phyloP scores from a whole-genome alignment of 352 stramenopile species.

The Phytophthora pinifolia region DNA sequence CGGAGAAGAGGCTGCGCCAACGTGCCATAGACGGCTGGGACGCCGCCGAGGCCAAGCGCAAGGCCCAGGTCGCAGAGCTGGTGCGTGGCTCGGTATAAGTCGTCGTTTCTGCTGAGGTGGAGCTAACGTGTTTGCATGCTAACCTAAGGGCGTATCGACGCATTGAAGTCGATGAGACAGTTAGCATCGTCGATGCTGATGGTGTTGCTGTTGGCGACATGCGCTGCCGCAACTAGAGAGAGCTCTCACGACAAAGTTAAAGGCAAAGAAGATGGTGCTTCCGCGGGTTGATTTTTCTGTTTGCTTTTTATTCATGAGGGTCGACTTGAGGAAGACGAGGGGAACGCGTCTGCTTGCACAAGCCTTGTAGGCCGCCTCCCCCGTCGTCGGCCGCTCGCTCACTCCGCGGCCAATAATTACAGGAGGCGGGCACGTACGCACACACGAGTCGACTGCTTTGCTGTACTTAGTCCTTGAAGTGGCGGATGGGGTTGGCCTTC shows the following conservation, averaged over 20 bases:
- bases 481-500: slow-evolving; percentile 83
- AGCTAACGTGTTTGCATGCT: slow-evolving; percentile 7
- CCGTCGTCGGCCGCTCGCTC: slow-evolving; percentile 16
- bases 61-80: slow-evolving; percentile 38
- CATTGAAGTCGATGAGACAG: slow-evolving; percentile 10
- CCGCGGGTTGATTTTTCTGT: slow-evolving; percentile 27
- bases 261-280: slow-evolving; percentile 1
- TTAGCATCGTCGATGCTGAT: slow-evolving; percentile 3
- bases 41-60: slow-evolving; percentile 40
- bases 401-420: slow-evolving; percentile 32
- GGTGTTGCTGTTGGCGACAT: background rate
- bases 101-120: too few relatives aligned
- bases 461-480: slow-evolving; percentile 78
- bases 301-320: slow-evolving; percentile 25
- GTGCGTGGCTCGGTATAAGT: slow-evolving; percentile 12
- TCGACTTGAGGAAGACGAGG: slow-evolving; percentile 10
- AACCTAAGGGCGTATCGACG: slow-evolving; percentile 12
- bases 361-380: slow-evolving; percentile 3
- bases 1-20: slow-evolving; percentile 48
- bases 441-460: slow-evolving; percentile 14
- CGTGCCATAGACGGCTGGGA: slow-evolving; percentile 64
- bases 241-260: slow-evolving; percentile 1
- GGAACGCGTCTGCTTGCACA: slow-evolving; percentile 3
- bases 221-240: too few relatives aligned
- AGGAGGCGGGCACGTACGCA: slow-evolving; percentile 18